Evolutionary conservation across 2,329 filamentous ascomycete species (phyloP).

Genomic region (Diaporthe humulicola): DNA sequence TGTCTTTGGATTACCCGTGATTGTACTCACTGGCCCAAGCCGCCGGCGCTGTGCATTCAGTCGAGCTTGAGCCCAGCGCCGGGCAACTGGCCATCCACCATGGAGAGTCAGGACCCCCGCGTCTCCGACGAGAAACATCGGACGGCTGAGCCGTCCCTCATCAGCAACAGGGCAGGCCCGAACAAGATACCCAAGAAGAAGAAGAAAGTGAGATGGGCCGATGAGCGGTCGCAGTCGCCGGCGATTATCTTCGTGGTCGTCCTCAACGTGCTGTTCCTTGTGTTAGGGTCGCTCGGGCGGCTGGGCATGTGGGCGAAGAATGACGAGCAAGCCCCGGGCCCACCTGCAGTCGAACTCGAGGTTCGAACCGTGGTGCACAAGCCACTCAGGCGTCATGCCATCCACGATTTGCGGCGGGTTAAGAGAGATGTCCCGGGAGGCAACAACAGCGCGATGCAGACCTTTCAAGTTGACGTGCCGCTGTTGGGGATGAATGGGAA

Average conservation of each 20-base stretch:
- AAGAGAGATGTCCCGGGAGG: constrained; percentile 12
- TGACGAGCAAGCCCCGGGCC: background rate
- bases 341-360: constrained; percentile 18
- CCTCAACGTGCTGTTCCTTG: constrained; percentile 17
- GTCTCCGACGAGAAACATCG: constrained; percentile 12
- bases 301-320: background rate
- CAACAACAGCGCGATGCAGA: constrained; percentile 22
- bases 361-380: constrained; percentile 14
- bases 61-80: constrained; percentile 13
- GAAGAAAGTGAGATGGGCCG: constrained; percentile 15
- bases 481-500: constrained; percentile 20
- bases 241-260: background rate
- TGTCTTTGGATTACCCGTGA: background rate
- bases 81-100: background rate
- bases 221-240: background rate
- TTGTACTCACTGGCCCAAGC: background rate
- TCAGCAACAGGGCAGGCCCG: constrained; percentile 4
- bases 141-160: constrained; percentile 8
- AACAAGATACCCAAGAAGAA: background rate
- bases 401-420: background rate
- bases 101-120: background rate
- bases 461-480: constrained; percentile 35
- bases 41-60: constrained; percentile 11
- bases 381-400: background rate
- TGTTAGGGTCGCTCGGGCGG: background rate